Base-by-base conservation (phyloP, 768 basidiomycete genomes). In the Macrocybe gigantea region DNA sequence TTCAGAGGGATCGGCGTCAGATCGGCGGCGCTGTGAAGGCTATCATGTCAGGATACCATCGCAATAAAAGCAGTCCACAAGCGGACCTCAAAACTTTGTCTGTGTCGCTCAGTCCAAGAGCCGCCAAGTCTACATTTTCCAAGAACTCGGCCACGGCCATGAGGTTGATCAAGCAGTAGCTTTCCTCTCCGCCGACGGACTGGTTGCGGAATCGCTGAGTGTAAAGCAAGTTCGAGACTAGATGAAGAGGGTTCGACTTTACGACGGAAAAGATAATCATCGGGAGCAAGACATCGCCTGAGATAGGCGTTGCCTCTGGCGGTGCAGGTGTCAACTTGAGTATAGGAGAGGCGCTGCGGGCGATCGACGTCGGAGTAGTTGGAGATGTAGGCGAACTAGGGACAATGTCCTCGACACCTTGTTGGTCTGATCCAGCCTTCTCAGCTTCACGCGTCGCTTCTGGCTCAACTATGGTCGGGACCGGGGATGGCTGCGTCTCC, bases 121-220 rank as follows among this genome's bases (percentile, higher is more conserved):
- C 73, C 55, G 77, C 84, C 48, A 96, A 71, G 67, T 97, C 93
- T 33, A 97, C 92, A 60, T 93, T 90, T 68, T 95, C 93, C 44
- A 97, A 72, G 63, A 97, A 99, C 61, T 97, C 94, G 1, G 89
- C 90, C 5, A 95, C 93, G 8, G 95, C 95, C 74, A 94, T 82
- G 35, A 96, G 72, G 64, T 96, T 98, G 63, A 97, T 88, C 36
- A 95, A 75, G 49, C 93, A 97, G 58, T 93, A 99, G 41, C 82
- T 84, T 57, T 91, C 89, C 59, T 97, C 93, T 2, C 93, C 93
- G 1, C 83, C 80, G 2, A 78, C 60, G 1, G 68, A 60, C 47
- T 78, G 75, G 47, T 79, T 76, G 36, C 80, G 58, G 56, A 82
- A 84, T 30, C 82, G 69, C 55, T 84, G 73, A 33, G 82, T 74